These are phyloP conservation scores for Eucalyptus globulus DNA, from an alignment of 345 rosid species.

Conservation along the genomic window DNA sequence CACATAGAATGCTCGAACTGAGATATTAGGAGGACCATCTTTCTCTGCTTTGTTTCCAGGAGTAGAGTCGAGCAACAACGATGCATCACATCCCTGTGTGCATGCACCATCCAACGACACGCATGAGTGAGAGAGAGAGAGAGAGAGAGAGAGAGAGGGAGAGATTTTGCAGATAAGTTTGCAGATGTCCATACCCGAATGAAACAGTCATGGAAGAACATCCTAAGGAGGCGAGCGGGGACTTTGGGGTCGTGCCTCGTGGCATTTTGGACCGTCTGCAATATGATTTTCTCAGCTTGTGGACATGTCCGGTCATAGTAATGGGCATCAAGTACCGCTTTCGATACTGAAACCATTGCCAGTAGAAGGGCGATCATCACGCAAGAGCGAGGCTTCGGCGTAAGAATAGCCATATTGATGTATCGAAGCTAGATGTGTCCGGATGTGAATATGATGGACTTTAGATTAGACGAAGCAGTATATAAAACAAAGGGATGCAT, in stretches of 20 bases:
- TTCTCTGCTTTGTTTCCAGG: slow-evolving; percentile 69
- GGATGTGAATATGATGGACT: background rate
- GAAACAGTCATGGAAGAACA: slow-evolving; percentile 95
- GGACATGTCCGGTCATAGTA: slow-evolving; percentile 70
- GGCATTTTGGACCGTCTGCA: slow-evolving; percentile 45
- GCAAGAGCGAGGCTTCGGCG: background rate
- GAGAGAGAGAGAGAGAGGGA: background rate
- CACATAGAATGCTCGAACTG: slow-evolving; percentile 67
- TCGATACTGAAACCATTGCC: slow-evolving; percentile 3
- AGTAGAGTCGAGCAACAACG: slow-evolving; percentile 55
- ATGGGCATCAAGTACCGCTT: slow-evolving; percentile 29
- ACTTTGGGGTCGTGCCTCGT: slow-evolving; percentile 56
- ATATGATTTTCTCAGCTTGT: slow-evolving; percentile 50
- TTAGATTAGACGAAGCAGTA: background rate
- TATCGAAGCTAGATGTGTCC: background rate
- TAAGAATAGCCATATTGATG: slow-evolving; percentile 2
- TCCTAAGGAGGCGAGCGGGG: slow-evolving; percentile 75
- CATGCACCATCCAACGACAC: background rate
- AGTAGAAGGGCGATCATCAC: slow-evolving; percentile 3
- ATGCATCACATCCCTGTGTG: slow-evolving; percentile 77
- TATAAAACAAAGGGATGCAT: background rate
- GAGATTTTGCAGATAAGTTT: background rate
- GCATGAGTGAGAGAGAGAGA: background rate
- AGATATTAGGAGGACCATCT: slow-evolving; percentile 77
- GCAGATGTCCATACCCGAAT: slow-evolving; percentile 32